Evolutionary conservation across 2,329 filamentous ascomycete genomes (phyloP).

Genomic region (Fulvia fulva): DNA sequence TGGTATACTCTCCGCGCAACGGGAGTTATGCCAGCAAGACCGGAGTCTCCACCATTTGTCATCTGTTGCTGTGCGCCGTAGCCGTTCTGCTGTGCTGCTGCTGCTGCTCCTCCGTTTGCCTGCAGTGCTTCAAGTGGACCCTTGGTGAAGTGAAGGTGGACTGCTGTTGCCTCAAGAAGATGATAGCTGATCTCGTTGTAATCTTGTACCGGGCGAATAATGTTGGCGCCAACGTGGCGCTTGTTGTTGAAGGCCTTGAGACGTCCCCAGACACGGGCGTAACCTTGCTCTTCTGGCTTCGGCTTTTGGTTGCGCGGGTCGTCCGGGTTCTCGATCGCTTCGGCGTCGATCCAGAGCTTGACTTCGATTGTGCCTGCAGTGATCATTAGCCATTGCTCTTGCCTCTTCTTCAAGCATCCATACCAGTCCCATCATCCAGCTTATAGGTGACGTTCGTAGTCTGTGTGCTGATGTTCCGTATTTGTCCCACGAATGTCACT

Average conservation of each 20-base stretch:
- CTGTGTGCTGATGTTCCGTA: conserved; percentile 81
- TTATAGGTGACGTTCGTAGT: conserved; percentile 88
- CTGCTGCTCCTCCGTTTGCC: conserved; percentile 30
- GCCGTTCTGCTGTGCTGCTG: conserved; percentile 28
- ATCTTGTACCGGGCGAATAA: conserved; percentile 74
- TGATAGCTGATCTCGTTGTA: conserved; percentile 94
- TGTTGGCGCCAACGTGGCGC: conserved; percentile 73
- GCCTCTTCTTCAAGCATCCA: background rate
- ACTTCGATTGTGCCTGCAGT: conserved; percentile 65
- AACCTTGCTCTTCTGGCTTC: conserved; percentile 66
- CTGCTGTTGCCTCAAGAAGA: conserved; percentile 80
- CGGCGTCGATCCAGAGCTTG: conserved; percentile 76
- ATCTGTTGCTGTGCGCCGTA: conserved; percentile 31
- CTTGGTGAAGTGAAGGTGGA: conserved; percentile 78
- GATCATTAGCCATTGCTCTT: background rate
- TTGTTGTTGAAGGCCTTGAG: conserved; percentile 82
- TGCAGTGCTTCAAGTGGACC: conserved; percentile 55
- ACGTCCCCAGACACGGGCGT: conserved; percentile 81
- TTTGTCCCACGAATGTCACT: conserved; percentile 83
- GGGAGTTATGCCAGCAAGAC: conserved; percentile 38
- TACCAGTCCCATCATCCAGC: conserved; percentile 88
- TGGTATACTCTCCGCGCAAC: conserved; percentile 66
- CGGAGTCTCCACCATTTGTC: conserved; percentile 29
- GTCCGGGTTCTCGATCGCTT: conserved; percentile 42
- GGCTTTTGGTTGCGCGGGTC: conserved; percentile 30